Conservation (phyloP, 31 red algal genomes). For the Odonthalia washingtoniensis region DNA sequence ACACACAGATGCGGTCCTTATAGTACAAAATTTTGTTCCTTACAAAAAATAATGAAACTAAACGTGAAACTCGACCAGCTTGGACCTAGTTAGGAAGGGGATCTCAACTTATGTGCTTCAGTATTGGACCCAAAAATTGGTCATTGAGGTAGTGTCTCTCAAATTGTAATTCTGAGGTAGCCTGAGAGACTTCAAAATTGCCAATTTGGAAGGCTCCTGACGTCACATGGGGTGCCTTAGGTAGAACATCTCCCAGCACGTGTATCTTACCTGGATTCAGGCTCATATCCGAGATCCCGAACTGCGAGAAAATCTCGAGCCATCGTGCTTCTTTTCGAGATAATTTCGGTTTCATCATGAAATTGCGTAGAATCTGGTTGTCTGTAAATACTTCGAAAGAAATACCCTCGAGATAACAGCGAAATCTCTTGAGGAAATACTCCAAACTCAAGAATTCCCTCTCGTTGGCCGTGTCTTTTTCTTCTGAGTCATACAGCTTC, state of each 20-base stretch:
- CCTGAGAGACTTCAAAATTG: no score
- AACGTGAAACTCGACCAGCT: no score
- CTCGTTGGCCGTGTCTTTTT: constrained; percentile 23
- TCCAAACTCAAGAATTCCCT: neutral
- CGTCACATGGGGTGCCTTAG: neutral
- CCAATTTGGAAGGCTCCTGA: neutral
- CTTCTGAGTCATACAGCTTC: constrained; percentile 1
- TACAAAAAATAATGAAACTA: neutral
- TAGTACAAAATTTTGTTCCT: neutral
- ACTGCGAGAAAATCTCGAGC: neutral
- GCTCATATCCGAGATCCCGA: constrained; percentile 9
- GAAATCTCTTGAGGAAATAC: neutral
- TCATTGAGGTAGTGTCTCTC: neutral
- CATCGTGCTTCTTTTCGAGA: no score
- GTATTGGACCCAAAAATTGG: constrained; percentile 1
- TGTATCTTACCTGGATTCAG: neutral
- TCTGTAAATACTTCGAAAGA: neutral
- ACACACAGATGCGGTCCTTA: constrained; percentile 3
- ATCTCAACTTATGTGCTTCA: neutral
- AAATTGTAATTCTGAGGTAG: neutral
- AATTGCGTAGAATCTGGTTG: neutral
- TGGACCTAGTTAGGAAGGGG: neutral
- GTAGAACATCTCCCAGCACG: neutral
- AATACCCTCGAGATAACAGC: constrained; percentile 11
- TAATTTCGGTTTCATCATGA: neutral